Base-by-base conservation (phyloP, 2,329 filamentous ascomycete species). In the Pseudocercospora eumusae region DNA sequence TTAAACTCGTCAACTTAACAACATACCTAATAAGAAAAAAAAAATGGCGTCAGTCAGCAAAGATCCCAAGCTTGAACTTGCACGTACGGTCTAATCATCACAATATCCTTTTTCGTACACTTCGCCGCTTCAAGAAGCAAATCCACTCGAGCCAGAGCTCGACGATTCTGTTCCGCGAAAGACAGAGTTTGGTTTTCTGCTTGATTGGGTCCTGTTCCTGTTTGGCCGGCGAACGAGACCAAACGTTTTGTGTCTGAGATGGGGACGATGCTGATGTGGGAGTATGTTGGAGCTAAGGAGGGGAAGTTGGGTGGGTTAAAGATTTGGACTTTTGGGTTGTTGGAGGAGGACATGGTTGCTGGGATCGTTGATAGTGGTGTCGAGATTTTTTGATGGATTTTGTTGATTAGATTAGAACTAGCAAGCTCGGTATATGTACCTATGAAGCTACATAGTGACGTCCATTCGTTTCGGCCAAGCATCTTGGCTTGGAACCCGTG, bases 181-280 rank as follows among this genome's bases (percentile, higher is more conserved):
- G 62, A 60, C 18, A 61, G 28, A 15, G 44, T 57, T n/a, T 50
- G 31, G 21, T 62, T 57, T 9, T 33, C 50, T 45, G 25, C 33
- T 15, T 23, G 28, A 25, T 59, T 54, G 21, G 40, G 21, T 2
- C 55, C 49, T 9, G 66, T 60, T 18, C 64, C 66, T 4, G 63
- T 64, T 28, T 69, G 66, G 5, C 66, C 66, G 6, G 66, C 66
- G 60, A 69, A 64, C 11, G 65, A 67, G 13, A 69, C 58, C 18
- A 69, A 55, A 13, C 53, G 56, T 27, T 60, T 61, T n/a, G 65
- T 65, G 3, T 36, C n/a, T 13, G 65, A 67, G 63, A 67, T 57
- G 13, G 57, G 63, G 1, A 67, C 61, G 21, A 53, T 58, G 61
- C 63, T 65, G 40, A 67, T 61, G 52, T 67, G 63, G 21, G 63